These are phyloP conservation scores for Fusarium sp. DNA, from an alignment of 2,329 filamentous ascomycete genomes.

Conservation along the genomic window DNA sequence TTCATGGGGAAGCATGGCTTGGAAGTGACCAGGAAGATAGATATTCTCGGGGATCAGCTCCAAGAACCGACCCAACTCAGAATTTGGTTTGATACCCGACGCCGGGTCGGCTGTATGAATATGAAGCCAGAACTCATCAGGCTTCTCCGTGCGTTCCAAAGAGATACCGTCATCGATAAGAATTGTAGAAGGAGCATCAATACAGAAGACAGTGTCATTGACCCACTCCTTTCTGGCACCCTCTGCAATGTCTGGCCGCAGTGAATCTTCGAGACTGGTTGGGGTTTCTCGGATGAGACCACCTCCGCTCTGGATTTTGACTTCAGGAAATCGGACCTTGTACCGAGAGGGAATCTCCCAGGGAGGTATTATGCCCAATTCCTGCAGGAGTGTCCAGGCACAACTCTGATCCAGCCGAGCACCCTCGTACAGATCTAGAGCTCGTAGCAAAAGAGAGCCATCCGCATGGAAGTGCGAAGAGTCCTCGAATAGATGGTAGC, in stretches of 20 bases:
- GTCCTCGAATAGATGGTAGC: constrained; percentile 64
- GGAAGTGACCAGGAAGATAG: constrained; percentile 69
- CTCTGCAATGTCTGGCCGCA: constrained; percentile 59
- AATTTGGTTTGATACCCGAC: constrained; percentile 72
- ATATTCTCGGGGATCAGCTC: constrained; percentile 70
- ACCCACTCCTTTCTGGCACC: constrained; percentile 69
- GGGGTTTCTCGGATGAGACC: constrained; percentile 56
- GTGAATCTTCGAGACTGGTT: constrained; percentile 51
- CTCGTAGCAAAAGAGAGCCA: constrained; percentile 73
- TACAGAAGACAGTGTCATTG: constrained; percentile 74
- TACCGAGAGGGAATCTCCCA: constrained; percentile 78
- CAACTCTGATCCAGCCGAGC: constrained; percentile 58
- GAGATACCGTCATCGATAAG: constrained; percentile 87
- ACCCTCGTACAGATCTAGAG: constrained; percentile 69
- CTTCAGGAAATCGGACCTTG: constrained; percentile 65
- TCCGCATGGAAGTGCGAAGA: constrained; percentile 68
- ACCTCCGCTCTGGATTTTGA: constrained; percentile 58
- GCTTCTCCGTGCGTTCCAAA: constrained; percentile 67
- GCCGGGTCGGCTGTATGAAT: constrained; percentile 84
- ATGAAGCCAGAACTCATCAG: constrained; percentile 77
- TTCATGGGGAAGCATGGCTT: constrained; percentile 67
- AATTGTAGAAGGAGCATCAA: constrained; percentile 74
- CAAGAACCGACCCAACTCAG: constrained; percentile 70
- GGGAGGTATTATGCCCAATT: constrained; percentile 77
- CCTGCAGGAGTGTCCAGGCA: constrained; percentile 76